Evolutionary conservation across 805 yeast genomes (phyloP).

Genomic region (Ogataea minuta): DNA sequence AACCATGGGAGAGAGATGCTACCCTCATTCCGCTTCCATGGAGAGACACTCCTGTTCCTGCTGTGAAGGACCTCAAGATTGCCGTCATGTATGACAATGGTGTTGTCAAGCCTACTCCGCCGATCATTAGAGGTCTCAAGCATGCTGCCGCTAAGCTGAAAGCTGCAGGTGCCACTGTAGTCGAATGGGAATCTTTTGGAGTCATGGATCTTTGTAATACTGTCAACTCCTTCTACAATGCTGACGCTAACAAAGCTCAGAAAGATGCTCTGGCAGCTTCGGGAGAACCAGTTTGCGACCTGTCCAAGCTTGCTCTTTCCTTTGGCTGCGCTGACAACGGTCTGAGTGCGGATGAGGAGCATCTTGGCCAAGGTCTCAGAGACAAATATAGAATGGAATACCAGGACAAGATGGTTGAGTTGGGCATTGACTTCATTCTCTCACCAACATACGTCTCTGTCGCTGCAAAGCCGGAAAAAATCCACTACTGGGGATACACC

Average conservation of each 20-base stretch:
- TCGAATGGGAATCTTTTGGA: constrained; percentile 53
- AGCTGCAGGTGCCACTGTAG: constrained; percentile 53
- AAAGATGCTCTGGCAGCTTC: constrained; percentile 46
- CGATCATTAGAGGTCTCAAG: constrained; percentile 41
- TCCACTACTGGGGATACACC: constrained; percentile 74
- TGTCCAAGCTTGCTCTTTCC: constrained; percentile 51
- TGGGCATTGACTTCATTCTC: constrained; percentile 59
- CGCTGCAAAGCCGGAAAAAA: constrained; percentile 59
- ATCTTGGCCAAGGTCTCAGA: constrained; percentile 46
- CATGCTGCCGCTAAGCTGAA: constrained; percentile 49
- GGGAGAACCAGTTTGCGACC: constrained; percentile 63
- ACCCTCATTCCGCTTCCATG: constrained; percentile 50
- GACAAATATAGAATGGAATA: constrained; percentile 54
- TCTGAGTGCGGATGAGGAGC: constrained; percentile 44
- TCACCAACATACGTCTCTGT: constrained; percentile 64
- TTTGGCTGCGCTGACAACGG: constrained; percentile 55
- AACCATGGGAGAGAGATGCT: constrained; percentile 59
- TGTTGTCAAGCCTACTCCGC: constrained; percentile 52
- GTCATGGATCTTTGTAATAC: constrained; percentile 55
- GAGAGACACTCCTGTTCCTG: constrained; percentile 39
- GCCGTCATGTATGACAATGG: constrained; percentile 51
- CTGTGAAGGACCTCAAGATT: constrained; percentile 38
- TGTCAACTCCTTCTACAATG: constrained; percentile 50
- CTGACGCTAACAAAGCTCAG: constrained; percentile 61
- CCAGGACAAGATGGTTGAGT: constrained; percentile 44